Evolutionary conservation across 345 rosid species (phyloP).

Genomic region (Arabis alpina): DNA sequence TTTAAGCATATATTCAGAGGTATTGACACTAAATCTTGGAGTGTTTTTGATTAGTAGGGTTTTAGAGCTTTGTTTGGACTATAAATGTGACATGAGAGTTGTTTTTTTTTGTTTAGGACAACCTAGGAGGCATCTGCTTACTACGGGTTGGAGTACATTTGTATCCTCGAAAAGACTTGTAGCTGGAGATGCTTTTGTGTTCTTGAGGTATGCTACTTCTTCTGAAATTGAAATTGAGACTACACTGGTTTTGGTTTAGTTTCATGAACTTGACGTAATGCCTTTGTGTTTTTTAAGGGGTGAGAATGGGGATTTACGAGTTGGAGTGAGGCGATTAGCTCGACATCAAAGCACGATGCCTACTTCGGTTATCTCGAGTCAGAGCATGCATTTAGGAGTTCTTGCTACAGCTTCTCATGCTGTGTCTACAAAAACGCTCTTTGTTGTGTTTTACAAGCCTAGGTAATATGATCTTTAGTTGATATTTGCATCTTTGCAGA

Average conservation of each 20-base stretch:
- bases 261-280: constrained; percentile 35
- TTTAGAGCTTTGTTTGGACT: background rate
- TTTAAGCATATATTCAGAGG: constrained; percentile 87
- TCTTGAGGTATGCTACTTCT: constrained; percentile 53
- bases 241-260: background rate
- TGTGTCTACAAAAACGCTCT: constrained; percentile 52
- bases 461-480: constrained; percentile 58
- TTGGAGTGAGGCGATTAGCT: constrained; percentile 68
- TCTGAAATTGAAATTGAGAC: background rate
- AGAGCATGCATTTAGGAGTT: constrained; percentile 86
- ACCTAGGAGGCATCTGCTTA: constrained; percentile 79
- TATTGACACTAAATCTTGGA: constrained; percentile 31
- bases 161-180: constrained; percentile 73
- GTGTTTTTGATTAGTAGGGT: background rate
- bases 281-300: constrained; percentile 64
- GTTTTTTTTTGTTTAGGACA: constrained; percentile 53
- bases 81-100: constrained; percentile 6
- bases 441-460: constrained; percentile 79
- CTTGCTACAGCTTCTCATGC: constrained; percentile 90
- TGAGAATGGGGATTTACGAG: constrained; percentile 64
- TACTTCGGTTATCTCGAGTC: constrained; percentile 74
- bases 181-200: constrained; percentile 82
- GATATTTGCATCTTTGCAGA: too few species aligned
- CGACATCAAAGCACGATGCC: constrained; percentile 60
- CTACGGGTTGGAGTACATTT: constrained; percentile 86